A percentile compares a stretch with the other conserved stretches of the same genome.
Conservation (phyloP, 2,329 filamentous ascomycete species). For the Colletotrichum sp. region DNA sequence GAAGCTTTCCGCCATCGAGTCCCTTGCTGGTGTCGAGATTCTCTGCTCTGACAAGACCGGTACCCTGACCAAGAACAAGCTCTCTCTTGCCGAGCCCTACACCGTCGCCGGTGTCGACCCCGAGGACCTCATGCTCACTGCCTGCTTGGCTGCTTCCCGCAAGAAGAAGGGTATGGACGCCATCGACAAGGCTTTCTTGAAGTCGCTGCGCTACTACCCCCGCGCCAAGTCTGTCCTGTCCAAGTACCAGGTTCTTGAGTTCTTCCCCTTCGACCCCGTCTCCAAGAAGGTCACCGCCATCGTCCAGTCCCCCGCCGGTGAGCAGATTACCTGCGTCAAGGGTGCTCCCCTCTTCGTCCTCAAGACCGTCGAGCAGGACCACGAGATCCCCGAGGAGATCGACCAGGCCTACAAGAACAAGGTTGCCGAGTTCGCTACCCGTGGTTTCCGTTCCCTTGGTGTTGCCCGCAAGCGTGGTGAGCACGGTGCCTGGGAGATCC, state of each 20-base stretch:
- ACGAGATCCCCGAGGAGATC: constrained; percentile 76
- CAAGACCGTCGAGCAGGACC: constrained; percentile 86
- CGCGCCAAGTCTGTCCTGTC: constrained; percentile 79
- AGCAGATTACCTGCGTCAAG: constrained; percentile 89
- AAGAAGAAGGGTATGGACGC: constrained; percentile 97
- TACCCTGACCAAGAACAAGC: constrained; percentile 93
- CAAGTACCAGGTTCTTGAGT: constrained; percentile 85
- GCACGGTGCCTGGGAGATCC: constrained; percentile 83
- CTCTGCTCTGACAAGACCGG: constrained; percentile 95
- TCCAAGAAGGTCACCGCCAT: constrained; percentile 91
- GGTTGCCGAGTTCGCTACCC: constrained; percentile 80
- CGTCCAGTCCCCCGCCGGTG: constrained; percentile 82
- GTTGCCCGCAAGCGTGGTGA: constrained; percentile 84
- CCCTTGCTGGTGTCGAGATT: constrained; percentile 89
- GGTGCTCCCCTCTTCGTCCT: constrained; percentile 88
- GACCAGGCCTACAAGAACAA: constrained; percentile 90
- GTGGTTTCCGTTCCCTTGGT: constrained; percentile 93
- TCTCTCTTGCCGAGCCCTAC: constrained; percentile 85
- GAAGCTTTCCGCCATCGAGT: constrained; percentile 91
- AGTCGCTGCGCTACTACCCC: constrained; percentile 82
- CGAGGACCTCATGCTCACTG: constrained; percentile 91
- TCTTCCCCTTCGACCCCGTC: constrained; percentile 89
- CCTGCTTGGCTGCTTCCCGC: constrained; percentile 86
- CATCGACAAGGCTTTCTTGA: constrained; percentile 94
- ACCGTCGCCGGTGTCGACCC: constrained; percentile 81